A percentile compares a stretch with the other conserved stretches of the same genome.
phyloP scores from a whole-genome alignment of 257 asterid species.

The Ajuga chamaepitys region DNA sequence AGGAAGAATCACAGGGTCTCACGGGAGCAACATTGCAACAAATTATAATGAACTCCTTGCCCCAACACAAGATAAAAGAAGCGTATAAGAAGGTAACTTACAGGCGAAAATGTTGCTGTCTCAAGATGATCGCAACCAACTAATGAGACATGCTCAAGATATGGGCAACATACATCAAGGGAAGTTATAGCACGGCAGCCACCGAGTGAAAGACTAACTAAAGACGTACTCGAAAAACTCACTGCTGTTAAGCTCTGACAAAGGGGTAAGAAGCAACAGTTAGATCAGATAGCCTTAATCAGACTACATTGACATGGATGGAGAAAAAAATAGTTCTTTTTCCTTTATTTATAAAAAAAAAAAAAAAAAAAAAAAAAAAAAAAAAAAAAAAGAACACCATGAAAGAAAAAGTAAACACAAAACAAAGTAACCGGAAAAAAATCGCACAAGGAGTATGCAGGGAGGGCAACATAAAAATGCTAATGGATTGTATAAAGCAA shows the following conservation, averaged over 20 bases:
- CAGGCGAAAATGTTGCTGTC: constrained; percentile 64
- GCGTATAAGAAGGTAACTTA: constrained; percentile 24
- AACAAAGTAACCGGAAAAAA: background rate
- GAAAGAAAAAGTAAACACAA: background rate
- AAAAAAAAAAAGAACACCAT: too few species aligned
- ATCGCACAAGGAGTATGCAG: background rate
- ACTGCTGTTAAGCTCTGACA: constrained; percentile 67
- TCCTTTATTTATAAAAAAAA: too few species aligned
- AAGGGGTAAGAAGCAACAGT: constrained; percentile 13
- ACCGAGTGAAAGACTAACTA: constrained; percentile 55
- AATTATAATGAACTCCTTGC: background rate
- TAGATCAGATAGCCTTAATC: background rate
- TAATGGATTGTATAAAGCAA: too few species aligned
- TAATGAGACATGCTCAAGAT: constrained; percentile 58
- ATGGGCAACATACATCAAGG: constrained; percentile 58
- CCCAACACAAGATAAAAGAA: background rate
- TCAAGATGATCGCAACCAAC: constrained; percentile 82
- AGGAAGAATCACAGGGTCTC: background rate
- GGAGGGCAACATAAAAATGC: too few species aligned
- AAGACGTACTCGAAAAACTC: constrained; percentile 51
- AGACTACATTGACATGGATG: background rate
- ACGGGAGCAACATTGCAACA: constrained; percentile 3
- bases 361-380: too few species aligned
- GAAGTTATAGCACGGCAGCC: constrained; percentile 69
- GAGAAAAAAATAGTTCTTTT: background rate